Evolutionary conservation across 2,329 filamentous ascomycete genomes (phyloP).

Genomic region (Zymoseptoria brevis): DNA sequence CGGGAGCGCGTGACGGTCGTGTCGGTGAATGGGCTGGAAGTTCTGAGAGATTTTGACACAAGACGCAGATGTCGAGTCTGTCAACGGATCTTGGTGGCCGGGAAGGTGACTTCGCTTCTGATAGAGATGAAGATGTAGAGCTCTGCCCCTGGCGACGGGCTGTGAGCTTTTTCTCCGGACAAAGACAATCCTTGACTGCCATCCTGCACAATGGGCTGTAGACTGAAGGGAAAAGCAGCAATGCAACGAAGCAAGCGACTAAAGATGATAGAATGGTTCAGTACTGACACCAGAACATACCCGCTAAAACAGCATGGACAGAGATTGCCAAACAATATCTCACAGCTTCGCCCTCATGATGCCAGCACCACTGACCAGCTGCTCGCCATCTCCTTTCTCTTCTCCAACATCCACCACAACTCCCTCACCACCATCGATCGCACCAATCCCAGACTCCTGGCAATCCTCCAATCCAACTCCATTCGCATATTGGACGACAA

Average conservation of each 20-base stretch:
- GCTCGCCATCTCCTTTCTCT: neutral
- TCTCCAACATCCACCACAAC: slow-evolving; percentile 25
- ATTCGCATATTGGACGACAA: slow-evolving; percentile 84
- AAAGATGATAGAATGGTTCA: neutral
- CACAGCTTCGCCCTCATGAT: slow-evolving; percentile 18
- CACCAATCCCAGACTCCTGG: slow-evolving; percentile 57
- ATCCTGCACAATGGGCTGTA: neutral
- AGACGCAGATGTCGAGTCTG: too few species aligned
- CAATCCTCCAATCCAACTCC: slow-evolving; percentile 78
- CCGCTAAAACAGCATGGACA: neutral
- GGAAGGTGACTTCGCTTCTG: neutral
- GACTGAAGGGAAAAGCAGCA: neutral
- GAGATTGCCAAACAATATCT: neutral
- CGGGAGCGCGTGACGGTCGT: neutral
- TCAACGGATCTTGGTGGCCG: too few species aligned
- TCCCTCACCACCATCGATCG: slow-evolving; percentile 23
- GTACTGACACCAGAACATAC: neutral
- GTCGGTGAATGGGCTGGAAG: neutral
- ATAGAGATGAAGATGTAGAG: neutral
- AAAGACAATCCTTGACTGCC: neutral
- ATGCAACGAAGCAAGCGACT: neutral
- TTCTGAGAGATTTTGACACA: neutral
- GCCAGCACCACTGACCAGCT: slow-evolving; percentile 5
- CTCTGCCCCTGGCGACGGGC: too few species aligned
- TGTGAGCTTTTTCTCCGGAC: neutral